Evolutionary conservation across 768 basidiomycete species (phyloP).

Genomic region (Hebeloma cylindrosporum): DNA sequence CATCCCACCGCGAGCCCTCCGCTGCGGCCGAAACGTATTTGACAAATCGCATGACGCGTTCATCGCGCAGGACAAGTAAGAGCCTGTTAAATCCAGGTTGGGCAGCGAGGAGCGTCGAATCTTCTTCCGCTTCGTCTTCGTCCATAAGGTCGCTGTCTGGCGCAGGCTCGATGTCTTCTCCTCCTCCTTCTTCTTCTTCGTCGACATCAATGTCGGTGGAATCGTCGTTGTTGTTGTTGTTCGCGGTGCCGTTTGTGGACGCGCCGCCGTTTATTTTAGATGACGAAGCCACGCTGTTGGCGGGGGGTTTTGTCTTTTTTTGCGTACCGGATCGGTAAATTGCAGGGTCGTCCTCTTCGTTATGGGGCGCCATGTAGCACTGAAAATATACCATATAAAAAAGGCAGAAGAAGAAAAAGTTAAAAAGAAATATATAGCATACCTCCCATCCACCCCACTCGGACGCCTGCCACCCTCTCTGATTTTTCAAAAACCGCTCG

Average conservation of each 20-base stretch:
- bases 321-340: constrained; percentile 75
- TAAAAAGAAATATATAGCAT: constrained; percentile 19
- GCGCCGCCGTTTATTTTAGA: constrained; percentile 1
- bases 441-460: constrained; percentile 97
- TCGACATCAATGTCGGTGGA: constrained; percentile 8
- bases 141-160: constrained; percentile 34
- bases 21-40: constrained; percentile 93
- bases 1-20: constrained; percentile 89
- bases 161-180: constrained; percentile 54
- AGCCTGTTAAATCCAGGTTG: constrained; percentile 90
- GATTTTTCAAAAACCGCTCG: constrained; percentile 14
- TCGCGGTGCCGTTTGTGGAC: not conserved
- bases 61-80: constrained; percentile 86
- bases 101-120: constrained; percentile 79
- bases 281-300: constrained; percentile 7
- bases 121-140: constrained; percentile 61
- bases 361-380: constrained; percentile 95
- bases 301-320: constrained; percentile 34
- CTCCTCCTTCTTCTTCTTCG: constrained; percentile 22
- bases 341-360: constrained; percentile 94
- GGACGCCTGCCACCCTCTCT: constrained; percentile 63
- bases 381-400: constrained; percentile 27
- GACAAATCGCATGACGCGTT: constrained; percentile 91
- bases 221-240: no score
- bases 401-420: constrained; percentile 3